These are phyloP conservation scores for Phymatotrichopsis omnivora DNA, from an alignment of 2,329 filamentous ascomycete species.

Conservation along the genomic window DNA sequence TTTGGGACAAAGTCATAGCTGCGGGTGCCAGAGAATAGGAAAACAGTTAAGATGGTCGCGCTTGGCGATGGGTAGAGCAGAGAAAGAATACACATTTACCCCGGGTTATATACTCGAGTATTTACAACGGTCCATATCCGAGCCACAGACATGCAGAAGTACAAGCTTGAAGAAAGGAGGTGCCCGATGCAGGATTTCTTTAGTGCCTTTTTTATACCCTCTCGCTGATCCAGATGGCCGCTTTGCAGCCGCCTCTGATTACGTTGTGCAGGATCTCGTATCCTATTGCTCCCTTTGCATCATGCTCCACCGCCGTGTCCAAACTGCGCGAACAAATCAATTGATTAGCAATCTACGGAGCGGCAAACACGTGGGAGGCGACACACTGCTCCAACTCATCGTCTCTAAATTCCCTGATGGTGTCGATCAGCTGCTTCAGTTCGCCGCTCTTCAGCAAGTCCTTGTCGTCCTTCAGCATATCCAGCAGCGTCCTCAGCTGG, in stretches of 20 bases:
- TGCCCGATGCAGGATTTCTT: too few species aligned
- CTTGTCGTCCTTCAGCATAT: constrained; percentile 63
- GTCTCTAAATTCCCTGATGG: constrained; percentile 75
- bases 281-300: constrained; percentile 78
- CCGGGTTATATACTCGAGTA: too few species aligned
- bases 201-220: too few species aligned
- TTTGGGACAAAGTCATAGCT: constrained; percentile 23
- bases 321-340: constrained; percentile 42
- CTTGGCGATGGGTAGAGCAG: too few species aligned
- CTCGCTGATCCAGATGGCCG: constrained; percentile 72
- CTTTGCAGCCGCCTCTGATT: constrained; percentile 80
- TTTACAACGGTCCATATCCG: too few species aligned
- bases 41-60: too few species aligned
- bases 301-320: constrained; percentile 87
- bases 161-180: too few species aligned
- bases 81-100: too few species aligned
- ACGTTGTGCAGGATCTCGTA: constrained; percentile 81
- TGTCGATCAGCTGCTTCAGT: constrained; percentile 58
- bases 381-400: constrained; percentile 78
- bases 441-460: constrained; percentile 50
- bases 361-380: not conserved
- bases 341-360: constrained; percentile 4
- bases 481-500: constrained; percentile 71
- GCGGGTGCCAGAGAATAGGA: not conserved
- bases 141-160: too few species aligned